Conservation (phyloP, 1,139 yeast genomes). For the Pichia norvegensis region DNA sequence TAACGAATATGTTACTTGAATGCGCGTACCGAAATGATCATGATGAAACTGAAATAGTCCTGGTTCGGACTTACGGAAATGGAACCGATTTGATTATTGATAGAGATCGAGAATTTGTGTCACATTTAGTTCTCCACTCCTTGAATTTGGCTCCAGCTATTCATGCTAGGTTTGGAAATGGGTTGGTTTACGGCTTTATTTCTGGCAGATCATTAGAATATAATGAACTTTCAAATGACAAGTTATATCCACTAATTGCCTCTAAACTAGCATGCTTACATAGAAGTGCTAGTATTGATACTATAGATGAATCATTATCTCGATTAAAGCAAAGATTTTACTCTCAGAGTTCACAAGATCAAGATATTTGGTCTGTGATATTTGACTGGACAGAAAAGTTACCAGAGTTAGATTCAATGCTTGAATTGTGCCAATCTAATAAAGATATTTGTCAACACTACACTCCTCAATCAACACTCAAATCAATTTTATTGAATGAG, state of each 20-base stretch:
- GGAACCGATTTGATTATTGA: conserved; percentile 71
- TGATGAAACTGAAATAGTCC: conserved; percentile 33
- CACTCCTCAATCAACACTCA: conserved; percentile 10
- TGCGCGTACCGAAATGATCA: conserved; percentile 28
- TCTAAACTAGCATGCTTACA: conserved; percentile 72
- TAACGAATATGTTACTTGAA: conserved; percentile 63
- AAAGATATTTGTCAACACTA: conserved; percentile 20
- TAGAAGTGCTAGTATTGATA: conserved; percentile 35
- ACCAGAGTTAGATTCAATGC: conserved; percentile 43
- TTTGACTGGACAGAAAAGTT: conserved; percentile 56
- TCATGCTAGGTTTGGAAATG: conserved; percentile 63
- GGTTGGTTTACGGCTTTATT: conserved; percentile 63
- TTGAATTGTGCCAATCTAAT: conserved; percentile 36
- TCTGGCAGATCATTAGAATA: conserved; percentile 60
- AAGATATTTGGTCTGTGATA: conserved; percentile 53
- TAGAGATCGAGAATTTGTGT: conserved; percentile 67
- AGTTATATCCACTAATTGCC: conserved; percentile 52
- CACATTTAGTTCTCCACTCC: conserved; percentile 57
- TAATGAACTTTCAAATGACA: conserved; percentile 41
- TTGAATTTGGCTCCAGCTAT: conserved; percentile 62
- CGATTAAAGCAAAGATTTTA: conserved; percentile 34
- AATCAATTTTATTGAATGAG: conserved; percentile 39
- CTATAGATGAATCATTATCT: conserved; percentile 46
- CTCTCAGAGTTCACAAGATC: conserved; percentile 14
- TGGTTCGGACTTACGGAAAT: conserved; percentile 68